Evolutionary conservation across 2,329 filamentous ascomycete genomes (phyloP).

Genomic region (Paecilomyces formosus): DNA sequence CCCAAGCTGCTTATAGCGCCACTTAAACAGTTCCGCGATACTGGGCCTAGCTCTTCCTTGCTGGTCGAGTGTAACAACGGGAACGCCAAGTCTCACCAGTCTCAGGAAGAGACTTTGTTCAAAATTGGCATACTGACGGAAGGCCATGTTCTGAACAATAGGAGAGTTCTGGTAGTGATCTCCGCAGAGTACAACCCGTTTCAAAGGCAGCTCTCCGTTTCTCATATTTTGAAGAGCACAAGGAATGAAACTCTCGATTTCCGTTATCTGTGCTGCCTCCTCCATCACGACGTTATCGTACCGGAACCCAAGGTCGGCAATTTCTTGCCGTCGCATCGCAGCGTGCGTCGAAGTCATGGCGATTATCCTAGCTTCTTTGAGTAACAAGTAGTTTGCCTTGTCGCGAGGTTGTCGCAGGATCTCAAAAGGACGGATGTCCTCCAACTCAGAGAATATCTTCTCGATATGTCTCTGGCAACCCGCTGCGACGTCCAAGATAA

Average conservation of each 20-base stretch:
- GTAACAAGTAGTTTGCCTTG: slow-evolving; percentile 90
- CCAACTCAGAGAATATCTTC: slow-evolving; percentile 85
- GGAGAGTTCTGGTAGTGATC: slow-evolving; percentile 97
- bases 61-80: slow-evolving; percentile 79
- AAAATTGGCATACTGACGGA: slow-evolving; percentile 89
- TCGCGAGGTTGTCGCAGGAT: slow-evolving; percentile 82
- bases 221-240: slow-evolving; percentile 80
- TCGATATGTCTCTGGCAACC: slow-evolving; percentile 85
- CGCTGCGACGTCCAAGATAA: slow-evolving; percentile 65
- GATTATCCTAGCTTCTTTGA: slow-evolving; percentile 92
- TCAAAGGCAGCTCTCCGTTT: slow-evolving; percentile 65
- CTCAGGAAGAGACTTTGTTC: slow-evolving; percentile 93
- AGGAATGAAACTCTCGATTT: slow-evolving; percentile 94
- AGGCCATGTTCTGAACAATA: slow-evolving; percentile 87
- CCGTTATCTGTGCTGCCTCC: slow-evolving; percentile 95
- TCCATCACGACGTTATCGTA: slow-evolving; percentile 99
- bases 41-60: slow-evolving; percentile 85
- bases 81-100: slow-evolving; percentile 85
- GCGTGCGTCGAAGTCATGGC: slow-evolving; percentile 99
- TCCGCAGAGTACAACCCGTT: slow-evolving; percentile 84
- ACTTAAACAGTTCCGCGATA: slow-evolving; percentile 84
- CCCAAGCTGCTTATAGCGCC: slow-evolving; percentile 77
- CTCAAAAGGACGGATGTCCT: slow-evolving; percentile 91
- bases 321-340: slow-evolving; percentile 86
- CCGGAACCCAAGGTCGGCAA: slow-evolving; percentile 83